Evolutionary conservation across 495 filamentous ascomycete genomes (phyloP).

Genomic region (Letharia lupina): DNA sequence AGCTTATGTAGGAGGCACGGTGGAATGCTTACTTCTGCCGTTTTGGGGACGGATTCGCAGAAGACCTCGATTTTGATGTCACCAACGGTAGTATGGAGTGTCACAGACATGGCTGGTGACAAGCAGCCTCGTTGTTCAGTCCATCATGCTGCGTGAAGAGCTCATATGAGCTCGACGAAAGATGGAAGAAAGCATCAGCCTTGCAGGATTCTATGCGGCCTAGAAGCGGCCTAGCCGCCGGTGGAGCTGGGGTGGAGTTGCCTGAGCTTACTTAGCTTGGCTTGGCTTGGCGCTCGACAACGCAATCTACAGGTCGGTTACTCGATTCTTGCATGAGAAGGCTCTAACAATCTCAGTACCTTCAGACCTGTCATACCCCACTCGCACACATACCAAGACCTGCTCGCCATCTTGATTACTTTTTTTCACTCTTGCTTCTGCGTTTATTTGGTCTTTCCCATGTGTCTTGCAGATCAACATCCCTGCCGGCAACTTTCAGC

Average conservation of each 20-base stretch:
- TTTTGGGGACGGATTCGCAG: slow-evolving; percentile 88
- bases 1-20: background rate
- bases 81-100: slow-evolving; percentile 83
- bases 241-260: background rate
- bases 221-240: slow-evolving; percentile 11
- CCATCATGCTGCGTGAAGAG: background rate
- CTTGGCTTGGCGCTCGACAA: slow-evolving; percentile 4
- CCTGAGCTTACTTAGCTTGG: background rate
- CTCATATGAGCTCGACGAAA: background rate
- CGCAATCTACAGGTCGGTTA: slow-evolving; percentile 14
- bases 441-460: background rate
- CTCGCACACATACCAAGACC: background rate
- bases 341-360: background rate
- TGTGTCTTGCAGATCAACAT: background rate
- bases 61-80: slow-evolving; percentile 95
- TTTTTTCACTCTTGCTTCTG: background rate
- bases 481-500: background rate
- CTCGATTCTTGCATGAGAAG: background rate
- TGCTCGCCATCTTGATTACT: background rate
- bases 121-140: slow-evolving; percentile 5
- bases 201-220: slow-evolving; percentile 14
- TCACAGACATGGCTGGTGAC: slow-evolving; percentile 35
- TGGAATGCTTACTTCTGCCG: slow-evolving; percentile 53
- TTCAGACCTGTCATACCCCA: background rate
- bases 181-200: background rate